These are phyloP conservation scores for Saccharomycopsis vini DNA, from an alignment of 805 yeast species.

Conservation along the genomic window DNA sequence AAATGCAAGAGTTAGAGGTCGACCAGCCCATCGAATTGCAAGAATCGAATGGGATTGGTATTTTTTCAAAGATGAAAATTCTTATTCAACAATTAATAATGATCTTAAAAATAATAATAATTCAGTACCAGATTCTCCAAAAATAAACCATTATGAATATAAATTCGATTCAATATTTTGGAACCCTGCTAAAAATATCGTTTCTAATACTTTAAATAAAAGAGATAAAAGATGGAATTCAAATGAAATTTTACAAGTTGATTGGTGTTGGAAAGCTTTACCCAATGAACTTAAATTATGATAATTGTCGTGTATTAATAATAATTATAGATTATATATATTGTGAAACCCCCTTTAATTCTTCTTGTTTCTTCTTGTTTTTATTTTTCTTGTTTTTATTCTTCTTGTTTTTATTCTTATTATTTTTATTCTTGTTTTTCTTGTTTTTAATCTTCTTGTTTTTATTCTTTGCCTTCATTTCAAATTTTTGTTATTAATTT, in stretches of 20 bases:
- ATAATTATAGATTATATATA: no score
- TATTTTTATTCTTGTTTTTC: no score
- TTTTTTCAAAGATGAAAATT: constrained; percentile 31
- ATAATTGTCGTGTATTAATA: no score
- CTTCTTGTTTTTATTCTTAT: no score
- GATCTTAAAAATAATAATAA: neutral
- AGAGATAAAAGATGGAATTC: constrained; percentile 37
- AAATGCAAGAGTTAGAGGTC: constrained; percentile 36
- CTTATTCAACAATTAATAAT: constrained; percentile 1
- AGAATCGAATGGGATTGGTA: constrained; percentile 89
- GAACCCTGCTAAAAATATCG: constrained; percentile 41
- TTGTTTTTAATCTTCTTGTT: no score
- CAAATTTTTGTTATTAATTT: no score
- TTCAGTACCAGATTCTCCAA: constrained; percentile 6
- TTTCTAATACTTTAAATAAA: constrained; percentile 39
- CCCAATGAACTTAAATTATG: neutral
- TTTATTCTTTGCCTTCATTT: no score
- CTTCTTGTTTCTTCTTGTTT: neutral
- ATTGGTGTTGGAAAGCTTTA: constrained; percentile 27
- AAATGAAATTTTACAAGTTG: constrained; percentile 25
- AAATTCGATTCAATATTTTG: constrained; percentile 28
- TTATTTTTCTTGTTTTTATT: no score
- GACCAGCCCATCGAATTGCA: constrained; percentile 83
- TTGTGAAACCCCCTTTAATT: neutral
- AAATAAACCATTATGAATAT: constrained; percentile 19